Conservation (phyloP, 371 early-diverging fungal genomes). For the Mucor sp. region DNA sequence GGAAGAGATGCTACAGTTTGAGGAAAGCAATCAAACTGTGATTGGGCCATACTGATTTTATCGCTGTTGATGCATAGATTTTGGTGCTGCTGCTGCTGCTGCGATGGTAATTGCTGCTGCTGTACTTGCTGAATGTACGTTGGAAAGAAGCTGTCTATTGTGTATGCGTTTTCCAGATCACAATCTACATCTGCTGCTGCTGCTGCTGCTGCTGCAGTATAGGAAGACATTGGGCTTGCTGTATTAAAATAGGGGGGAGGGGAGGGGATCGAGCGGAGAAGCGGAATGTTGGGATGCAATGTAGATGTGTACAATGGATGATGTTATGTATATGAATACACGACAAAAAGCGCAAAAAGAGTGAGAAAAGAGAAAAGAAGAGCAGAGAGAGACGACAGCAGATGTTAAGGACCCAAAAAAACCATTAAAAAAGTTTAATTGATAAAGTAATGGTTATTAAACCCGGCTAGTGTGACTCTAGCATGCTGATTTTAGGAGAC, state of each 20-base stretch:
- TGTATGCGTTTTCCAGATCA: neutral
- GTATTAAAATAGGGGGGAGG: neutral
- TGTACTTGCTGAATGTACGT: neutral
- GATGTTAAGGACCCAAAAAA: conserved; percentile 2
- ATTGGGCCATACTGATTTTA: neutral
- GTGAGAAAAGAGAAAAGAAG: neutral
- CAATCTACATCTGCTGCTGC: neutral
- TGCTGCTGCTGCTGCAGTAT: conserved; percentile 1
- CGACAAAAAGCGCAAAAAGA: neutral
- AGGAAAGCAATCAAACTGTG: conserved; percentile 1
- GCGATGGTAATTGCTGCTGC: neutral
- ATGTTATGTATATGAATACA: neutral
- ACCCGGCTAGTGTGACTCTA: conserved; percentile 31
- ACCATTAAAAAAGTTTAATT: conserved; percentile 19
- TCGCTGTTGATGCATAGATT: neutral
- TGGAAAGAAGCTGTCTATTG: neutral
- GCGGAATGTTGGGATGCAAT: neutral
- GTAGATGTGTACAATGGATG: neutral
- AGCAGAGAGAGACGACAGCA: conserved; percentile 10
- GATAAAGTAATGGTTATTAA: conserved; percentile 23
- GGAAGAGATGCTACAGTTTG: conserved; percentile 5
- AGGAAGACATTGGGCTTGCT: neutral
- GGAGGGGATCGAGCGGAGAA: neutral
- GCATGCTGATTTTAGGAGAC: conserved; percentile 27
- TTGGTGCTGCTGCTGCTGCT: neutral